Conservation (phyloP, 805 yeast genomes). For the Dipodascus geniculatus region DNA sequence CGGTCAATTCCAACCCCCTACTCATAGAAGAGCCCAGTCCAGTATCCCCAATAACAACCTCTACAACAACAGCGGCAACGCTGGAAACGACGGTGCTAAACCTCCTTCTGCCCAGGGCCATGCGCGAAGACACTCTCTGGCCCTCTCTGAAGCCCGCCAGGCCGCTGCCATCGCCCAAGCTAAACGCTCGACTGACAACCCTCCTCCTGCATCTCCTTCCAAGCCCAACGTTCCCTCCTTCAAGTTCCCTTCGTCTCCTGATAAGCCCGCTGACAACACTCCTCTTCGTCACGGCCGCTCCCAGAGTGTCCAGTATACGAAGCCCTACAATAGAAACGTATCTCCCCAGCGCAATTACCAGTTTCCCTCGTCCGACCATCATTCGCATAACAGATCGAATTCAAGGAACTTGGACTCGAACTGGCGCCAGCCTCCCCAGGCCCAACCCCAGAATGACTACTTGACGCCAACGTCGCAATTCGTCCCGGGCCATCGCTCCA, state of each 20-base stretch:
- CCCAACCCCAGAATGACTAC: slow-evolving; percentile 6
- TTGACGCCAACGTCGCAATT: slow-evolving; percentile 25
- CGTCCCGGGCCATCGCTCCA: slow-evolving; percentile 69
- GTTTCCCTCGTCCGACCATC: slow-evolving; percentile 43
- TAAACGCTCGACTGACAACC: slow-evolving; percentile 29
- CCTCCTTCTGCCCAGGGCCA: slow-evolving; percentile 43
- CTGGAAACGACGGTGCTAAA: slow-evolving; percentile 7
- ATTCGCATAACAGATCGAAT: slow-evolving; percentile 35
- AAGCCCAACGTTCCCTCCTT: slow-evolving; percentile 5
- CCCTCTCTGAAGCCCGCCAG: slow-evolving; percentile 81
- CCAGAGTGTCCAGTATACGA: slow-evolving; percentile 15
- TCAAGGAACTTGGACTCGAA: slow-evolving; percentile 20
- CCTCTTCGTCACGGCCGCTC: slow-evolving; percentile 9
- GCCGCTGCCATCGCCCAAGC: slow-evolving; percentile 92
- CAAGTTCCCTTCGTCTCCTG: slow-evolving; percentile 5
- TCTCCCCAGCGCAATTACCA: slow-evolving; percentile 45
- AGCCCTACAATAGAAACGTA: slow-evolving; percentile 14
- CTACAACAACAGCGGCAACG: not conserved
- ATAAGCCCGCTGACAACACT: not conserved
- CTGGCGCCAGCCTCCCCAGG: slow-evolving; percentile 14
- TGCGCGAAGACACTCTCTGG: slow-evolving; percentile 82
- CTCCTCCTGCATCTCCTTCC: slow-evolving; percentile 4
- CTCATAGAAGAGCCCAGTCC: slow-evolving; percentile 27
- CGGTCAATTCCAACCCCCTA: slow-evolving; percentile 17
- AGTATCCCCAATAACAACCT: slow-evolving; percentile 8